Base-by-base conservation (phyloP, 495 filamentous ascomycete genomes). In the Hypoxylon fuscum region DNA sequence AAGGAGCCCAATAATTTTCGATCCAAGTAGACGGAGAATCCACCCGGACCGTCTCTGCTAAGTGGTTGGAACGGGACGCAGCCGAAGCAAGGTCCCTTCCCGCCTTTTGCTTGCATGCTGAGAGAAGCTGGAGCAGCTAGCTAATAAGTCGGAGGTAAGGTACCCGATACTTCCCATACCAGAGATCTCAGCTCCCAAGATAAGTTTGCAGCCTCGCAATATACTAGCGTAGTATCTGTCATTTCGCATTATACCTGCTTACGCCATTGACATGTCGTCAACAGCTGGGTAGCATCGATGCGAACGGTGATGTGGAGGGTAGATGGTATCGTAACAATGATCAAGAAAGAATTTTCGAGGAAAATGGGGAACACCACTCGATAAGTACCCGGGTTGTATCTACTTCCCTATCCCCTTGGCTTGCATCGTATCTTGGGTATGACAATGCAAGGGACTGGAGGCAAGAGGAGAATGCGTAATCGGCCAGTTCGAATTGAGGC, bases 371-470 rank as follows among this genome's bases (percentile, higher is more conserved):
- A 40, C 20, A 42, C 20, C 34, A 23, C 46, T 66, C 57, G 53
- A 62, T 62, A 62, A 54, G 47, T 64, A 51, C 38, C 59, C 5
- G 35, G 53, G 57, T 55, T 45, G 58, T 62, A 55, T 34, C 15
- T 27, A 51, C 35, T 37, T 35, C 31, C 35, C 38, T 45, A 56
- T 50, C 56, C 59, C 52, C 54, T 62, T 62, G 57, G 31, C 43
- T 62, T 48, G 54, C 60, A 60, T 60, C 51, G 60, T 62, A 55
- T 65, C 62, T 68, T 68, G 69, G 60, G 69, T 72, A 65, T 68
- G 69, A 72, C 69, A 65, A 61, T 72, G 69, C 67, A 72, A 72
- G 69, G 69, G 69, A 64, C 64, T 64, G 56, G 32, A 48, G 64
- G 35, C 31, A 40, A n/a, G 54, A 66, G 47, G 42, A 66, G 58